These are phyloP conservation scores for Pichia sp. DNA, from an alignment of 1,139 yeast genomes.

Conservation along the genomic window DNA sequence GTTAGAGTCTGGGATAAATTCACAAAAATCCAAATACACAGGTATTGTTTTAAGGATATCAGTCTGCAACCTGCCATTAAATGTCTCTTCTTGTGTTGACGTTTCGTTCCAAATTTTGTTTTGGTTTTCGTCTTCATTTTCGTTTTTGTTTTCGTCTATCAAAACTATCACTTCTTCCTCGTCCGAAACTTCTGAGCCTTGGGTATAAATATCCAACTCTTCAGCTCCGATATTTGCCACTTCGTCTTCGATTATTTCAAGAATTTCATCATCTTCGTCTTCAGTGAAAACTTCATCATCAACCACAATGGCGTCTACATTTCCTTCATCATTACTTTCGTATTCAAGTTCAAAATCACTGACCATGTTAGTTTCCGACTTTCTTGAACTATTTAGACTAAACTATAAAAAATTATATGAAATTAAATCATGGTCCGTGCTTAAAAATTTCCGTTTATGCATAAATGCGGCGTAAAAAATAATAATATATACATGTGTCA, in stretches of 20 bases:
- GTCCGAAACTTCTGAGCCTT: too few species aligned
- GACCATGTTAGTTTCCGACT: too few species aligned
- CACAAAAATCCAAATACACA: slow-evolving; percentile 21
- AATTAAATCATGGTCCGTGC: too few species aligned
- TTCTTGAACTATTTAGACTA: too few species aligned
- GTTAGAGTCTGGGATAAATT: neutral
- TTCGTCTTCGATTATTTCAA: slow-evolving; percentile 3
- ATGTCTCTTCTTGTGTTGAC: neutral
- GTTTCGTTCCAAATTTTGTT: neutral
- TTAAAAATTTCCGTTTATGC: too few species aligned
- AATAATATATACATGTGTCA: too few species aligned
- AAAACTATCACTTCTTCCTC: neutral
- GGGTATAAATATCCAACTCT: neutral
- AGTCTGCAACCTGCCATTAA: neutral
- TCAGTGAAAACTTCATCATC: neutral
- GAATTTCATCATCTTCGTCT: neutral
- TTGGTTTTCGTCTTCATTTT: slow-evolving; percentile 1
- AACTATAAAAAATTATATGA: too few species aligned
- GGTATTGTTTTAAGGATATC: slow-evolving; percentile 11
- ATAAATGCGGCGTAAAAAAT: too few species aligned
- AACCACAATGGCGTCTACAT: neutral
- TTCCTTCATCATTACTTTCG: slow-evolving; percentile 8
- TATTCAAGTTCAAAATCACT: slow-evolving; percentile 3
- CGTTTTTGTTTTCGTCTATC: slow-evolving; percentile 1
- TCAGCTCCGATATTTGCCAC: neutral